Base-by-base conservation (phyloP, 208 protist genomes). In the Leishmania mexicana region DNA sequence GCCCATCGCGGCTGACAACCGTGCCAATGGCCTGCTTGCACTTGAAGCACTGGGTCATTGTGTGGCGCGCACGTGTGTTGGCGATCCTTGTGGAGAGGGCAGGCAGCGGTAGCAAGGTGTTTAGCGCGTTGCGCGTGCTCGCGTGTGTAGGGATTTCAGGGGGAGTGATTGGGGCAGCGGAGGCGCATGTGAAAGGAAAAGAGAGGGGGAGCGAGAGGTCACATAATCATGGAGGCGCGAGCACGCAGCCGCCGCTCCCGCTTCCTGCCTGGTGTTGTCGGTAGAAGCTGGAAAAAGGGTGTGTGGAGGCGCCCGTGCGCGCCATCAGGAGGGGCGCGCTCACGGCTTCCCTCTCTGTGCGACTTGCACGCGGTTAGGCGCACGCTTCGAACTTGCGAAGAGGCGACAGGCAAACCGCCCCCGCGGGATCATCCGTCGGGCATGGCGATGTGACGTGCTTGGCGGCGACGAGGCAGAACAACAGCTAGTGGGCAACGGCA, bases 11-110 rank as follows among this genome's bases (percentile, higher is more conserved):
- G 68, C 93, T 95, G 60, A 76, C 81, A 10, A 91, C 38, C n/a
- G 81, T 76, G 45, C 89, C 94, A 17, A 80, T 70, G 47, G 85
- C 81, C 24, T 83, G 68, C 62, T 86, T 87, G 80, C 94, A 97
- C 81, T 96, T 96, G 83, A 97, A 97, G 76, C 94, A 97, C 51
- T 72, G 31, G 21, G 57, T 76, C 73, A 85, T 85, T 2, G 47
- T 77, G 17, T 58, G n/a, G 13, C 38, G 67, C 17, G 47, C 38
- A 53, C 42, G 35, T 71, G n/a, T 45, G 11, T 47, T 10, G 15
- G 24, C 8, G 71, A 42, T n/a, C 28, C 45, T 78, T 78, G 74
- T 78, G n/a, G n/a, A 38, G 31, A 31, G 11, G n/a, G 4, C n/a
- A 31, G 31, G 13, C n/a, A 67, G n/a, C n/a, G 31, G 28, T 2